Conservation (phyloP, 306 rosid genomes). For the Cucurbita maxima region DNA sequence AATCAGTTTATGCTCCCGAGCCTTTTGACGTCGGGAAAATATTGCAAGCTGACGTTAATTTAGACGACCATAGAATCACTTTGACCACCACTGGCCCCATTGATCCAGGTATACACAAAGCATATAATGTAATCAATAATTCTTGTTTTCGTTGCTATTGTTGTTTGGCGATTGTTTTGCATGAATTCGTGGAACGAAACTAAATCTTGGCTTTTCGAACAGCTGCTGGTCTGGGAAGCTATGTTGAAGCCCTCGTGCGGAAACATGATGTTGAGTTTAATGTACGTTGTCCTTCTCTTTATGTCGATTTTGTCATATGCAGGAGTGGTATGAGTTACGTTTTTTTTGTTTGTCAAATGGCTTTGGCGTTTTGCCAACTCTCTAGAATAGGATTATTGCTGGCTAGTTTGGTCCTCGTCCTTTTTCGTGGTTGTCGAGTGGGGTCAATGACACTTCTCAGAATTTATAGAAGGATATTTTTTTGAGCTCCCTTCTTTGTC, state of each 20-base stretch:
- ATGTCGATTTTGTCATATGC: neutral
- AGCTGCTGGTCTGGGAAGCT: slow-evolving; percentile 95
- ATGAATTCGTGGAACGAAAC: neutral
- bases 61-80: slow-evolving; percentile 22
- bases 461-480: too few relatives aligned
- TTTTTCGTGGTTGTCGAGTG: too few relatives aligned
- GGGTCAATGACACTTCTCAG: too few relatives aligned
- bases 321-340: neutral
- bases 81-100: slow-evolving; percentile 66
- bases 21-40: slow-evolving; percentile 73
- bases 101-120: slow-evolving; percentile 45
- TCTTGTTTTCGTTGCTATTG: neutral
- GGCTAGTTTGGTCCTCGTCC: too few relatives aligned
- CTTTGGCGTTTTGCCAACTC: too few relatives aligned
- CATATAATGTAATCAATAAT: neutral
- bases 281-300: slow-evolving; percentile 26
- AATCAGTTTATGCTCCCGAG: slow-evolving; percentile 68
- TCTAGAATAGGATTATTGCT: too few relatives aligned
- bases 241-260: slow-evolving; percentile 86
- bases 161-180: neutral
- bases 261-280: slow-evolving; percentile 73
- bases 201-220: slow-evolving; percentile 20
- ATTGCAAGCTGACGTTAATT: slow-evolving; percentile 51
- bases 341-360: too few relatives aligned
- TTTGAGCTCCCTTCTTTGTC: too few relatives aligned